Base-by-base conservation (phyloP, 2,329 filamentous ascomycete genomes). In the Corniculantispora saksenae region DNA sequence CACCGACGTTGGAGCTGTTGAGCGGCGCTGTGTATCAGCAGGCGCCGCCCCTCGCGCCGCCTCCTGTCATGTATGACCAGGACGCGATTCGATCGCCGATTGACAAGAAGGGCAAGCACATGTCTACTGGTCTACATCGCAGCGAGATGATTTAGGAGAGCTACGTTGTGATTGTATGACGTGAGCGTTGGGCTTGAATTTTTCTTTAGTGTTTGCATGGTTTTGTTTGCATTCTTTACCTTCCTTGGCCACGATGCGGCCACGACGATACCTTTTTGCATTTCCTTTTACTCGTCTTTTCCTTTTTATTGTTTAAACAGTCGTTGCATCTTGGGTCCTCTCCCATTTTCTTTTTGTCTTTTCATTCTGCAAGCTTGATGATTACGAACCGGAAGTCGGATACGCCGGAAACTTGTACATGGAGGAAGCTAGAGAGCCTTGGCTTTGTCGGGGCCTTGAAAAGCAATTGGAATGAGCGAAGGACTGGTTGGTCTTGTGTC, bases 141-240 rank as follows among this genome's bases (percentile, higher is more conserved):
- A 84, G 79, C 72, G 84, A 87, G 75, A 83, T 88, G 83, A 83
- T 87, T 69, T 87, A 76, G 74, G 54, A 45, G 45, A 35, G 43
- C 19, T 57, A 21, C 29, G 61, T 17, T 57, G 53, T 50, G 61
- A 54, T 58, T 53, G 43, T 25, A 27, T 50, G 50, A 45, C 15
- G 23, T 19, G 25, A 12, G 48, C 47, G 23, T 29, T 17, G 29
- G 25, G n/a, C 35, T 54, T 61, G 59, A 21, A 29, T 50, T 29
- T 57, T 29, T 43, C 61, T 47, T 32, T 53, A 43, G 10, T 45
- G 43, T 64, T 38, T 51, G 32, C 47, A 21, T 61, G 29, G 2
- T 51, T n/a, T 29, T 61, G 50, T 51, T 12, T 23, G 27, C 25
- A 21, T 61, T 61, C 19, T 54, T n/a, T 35, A 54, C 48, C 25